Evolutionary conservation across 352 stramenopile genomes (phyloP), one percentile per base, ranked within the genome.

Genomic region (Phytophthora constricta): DNA sequence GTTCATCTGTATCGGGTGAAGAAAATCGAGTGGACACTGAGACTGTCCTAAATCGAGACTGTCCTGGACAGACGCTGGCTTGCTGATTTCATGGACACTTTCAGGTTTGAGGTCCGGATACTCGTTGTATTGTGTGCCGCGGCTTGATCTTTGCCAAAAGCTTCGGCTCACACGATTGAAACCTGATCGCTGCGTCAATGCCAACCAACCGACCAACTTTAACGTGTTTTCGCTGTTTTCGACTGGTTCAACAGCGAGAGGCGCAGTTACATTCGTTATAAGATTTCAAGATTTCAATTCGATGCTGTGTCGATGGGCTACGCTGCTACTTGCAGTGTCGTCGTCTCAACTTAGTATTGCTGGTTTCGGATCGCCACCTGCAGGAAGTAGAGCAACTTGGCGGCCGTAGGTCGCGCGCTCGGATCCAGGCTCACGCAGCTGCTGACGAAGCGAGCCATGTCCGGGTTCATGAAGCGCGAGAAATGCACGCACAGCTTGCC

Each of bases 381-480:
- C 48, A 76, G 50, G 23, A 63, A 53, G 45, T 73, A 77, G 16
- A 75, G 52, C 45, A 72, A 58, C 42, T 81, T 52, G 14, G 69
- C 69, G 2, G 72, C 72, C 2, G 62, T 71, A 3, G 73, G 73
- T 9, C 69, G 53, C 7, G 34, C 31, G 1, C 22, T 56, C 17
- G 65, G 61, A 5, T 78, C 69, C 25, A 74, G 41, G 0, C 27
- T 60, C 25, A 80, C 65, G 19, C 72, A 80, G 26, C 19, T 47
- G 2, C 51, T 31, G 0, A 58, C 58, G 11, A 73, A 66, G 9
- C 22, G 25, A 46, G 20, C 52, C 52, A 68, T 66, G 13, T 65
- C 58, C 22, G 58, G 65, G 27, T 42, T 20, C 52, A 72, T 48
- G 31, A 42, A 57, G 9, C 43, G 25, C 3, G 69, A 73, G 58